Base-by-base conservation (phyloP, 768 basidiomycete genomes). In the Ramaria rubella region DNA sequence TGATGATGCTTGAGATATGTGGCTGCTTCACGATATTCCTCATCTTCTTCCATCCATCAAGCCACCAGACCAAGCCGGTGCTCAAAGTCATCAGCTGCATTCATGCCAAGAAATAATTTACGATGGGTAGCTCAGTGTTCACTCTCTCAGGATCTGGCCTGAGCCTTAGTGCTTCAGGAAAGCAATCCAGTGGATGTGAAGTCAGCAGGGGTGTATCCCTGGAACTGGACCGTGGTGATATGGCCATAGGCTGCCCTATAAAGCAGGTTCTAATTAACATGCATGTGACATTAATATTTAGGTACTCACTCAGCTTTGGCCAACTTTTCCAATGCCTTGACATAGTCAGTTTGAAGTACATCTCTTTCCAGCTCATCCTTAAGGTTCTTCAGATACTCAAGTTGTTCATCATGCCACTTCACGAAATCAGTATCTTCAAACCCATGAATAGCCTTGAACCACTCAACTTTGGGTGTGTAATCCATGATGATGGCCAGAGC, bases 21-120 rank as follows among this genome's bases (percentile, higher is more conserved):
- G 8, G 43, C 15, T 23, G 49, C 26, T 11, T 34, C 52, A 11
- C 58, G 24, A 55, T 65, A 66, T 44, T 56, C 48, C 5, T 52
- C 7, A 30, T 34, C 21, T 2, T 7, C 50, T 0, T 59, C 55
- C 6, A 29, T 45, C 67, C 66, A 67, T 1, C 61, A 17, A 27
- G 4, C 3, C 44, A 30, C 43, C 65, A 64, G 19, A 61, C 12
- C 9, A 11, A 9, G 23, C n/a, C n/a, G n/a, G n/a, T n/a, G n/a
- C n/a, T n/a, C n/a, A n/a, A n/a, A n/a, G n/a, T n/a, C n/a, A n/a
- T 14, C 12, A 9, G 44, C 42, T 2, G 33, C 36, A 12, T 52
- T 31, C 21, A 7, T 15, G 19, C 5, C 51, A 33, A 21, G 34
- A 14, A 11, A 24, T 11, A 51, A 24, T 31, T 51, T 24, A 23